Conservation (phyloP, 805 yeast genomes). For the Cyberlindnera saturnus region DNA sequence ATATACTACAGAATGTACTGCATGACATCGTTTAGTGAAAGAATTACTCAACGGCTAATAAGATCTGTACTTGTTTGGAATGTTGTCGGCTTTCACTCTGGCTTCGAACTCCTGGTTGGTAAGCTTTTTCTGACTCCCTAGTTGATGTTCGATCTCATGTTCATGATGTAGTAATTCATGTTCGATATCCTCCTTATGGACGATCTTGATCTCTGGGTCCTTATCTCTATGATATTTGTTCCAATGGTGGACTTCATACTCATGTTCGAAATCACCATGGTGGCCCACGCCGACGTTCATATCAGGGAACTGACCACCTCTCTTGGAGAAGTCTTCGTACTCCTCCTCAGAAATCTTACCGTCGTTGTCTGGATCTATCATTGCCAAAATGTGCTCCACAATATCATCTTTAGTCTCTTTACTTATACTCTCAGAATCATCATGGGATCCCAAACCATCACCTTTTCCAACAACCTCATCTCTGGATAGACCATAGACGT, state of each 20-base stretch:
- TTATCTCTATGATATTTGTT: constrained; percentile 63
- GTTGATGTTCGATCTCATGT: constrained; percentile 80
- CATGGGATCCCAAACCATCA: constrained; percentile 81
- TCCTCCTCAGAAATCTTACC: constrained; percentile 61
- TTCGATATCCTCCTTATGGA: constrained; percentile 86
- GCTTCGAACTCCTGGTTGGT: constrained; percentile 34
- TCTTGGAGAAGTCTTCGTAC: constrained; percentile 53
- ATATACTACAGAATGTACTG: constrained; percentile 15
- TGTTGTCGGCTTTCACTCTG: constrained; percentile 29
- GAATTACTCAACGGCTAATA: neutral
- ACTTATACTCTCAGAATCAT: constrained; percentile 53
- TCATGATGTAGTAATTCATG: constrained; percentile 30
- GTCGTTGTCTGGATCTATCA: constrained; percentile 64
- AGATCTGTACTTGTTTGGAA: constrained; percentile 31
- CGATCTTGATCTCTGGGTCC: constrained; percentile 76
- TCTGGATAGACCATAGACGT: constrained; percentile 74
- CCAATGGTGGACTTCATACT: constrained; percentile 96
- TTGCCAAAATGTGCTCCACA: constrained; percentile 47
- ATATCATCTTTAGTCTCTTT: constrained; percentile 45
- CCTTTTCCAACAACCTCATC: constrained; percentile 79
- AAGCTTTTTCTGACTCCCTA: constrained; percentile 38
- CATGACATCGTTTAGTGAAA: neutral
- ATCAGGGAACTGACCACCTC: constrained; percentile 79
- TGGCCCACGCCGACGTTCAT: constrained; percentile 92
- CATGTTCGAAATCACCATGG: constrained; percentile 88